Conservation (phyloP, 139 green algal genomes). For the Picochlorum sp. region DNA sequence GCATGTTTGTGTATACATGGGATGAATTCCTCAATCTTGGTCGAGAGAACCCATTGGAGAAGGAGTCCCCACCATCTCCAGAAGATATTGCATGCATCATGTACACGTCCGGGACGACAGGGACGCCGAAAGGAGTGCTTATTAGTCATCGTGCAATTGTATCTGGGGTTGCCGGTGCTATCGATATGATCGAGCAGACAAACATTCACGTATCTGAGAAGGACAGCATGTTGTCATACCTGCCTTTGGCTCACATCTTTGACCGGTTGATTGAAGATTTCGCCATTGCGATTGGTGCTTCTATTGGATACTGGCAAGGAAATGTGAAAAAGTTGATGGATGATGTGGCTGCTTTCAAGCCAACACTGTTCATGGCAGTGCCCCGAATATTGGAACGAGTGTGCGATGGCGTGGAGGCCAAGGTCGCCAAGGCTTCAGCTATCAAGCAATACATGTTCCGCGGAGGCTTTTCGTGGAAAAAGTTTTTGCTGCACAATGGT, state of each 20-base stretch:
- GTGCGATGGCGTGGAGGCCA: constrained; percentile 32
- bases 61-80: constrained; percentile 47
- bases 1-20: constrained; percentile 45
- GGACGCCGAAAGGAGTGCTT: constrained; percentile 55
- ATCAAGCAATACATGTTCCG: constrained; percentile 65
- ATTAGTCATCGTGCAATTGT: constrained; percentile 42
- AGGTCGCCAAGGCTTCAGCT: constrained; percentile 25
- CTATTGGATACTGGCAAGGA: constrained; percentile 63
- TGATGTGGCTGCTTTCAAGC: constrained; percentile 59
- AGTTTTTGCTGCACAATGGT: constrained; percentile 55
- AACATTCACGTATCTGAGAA: constrained; percentile 20
- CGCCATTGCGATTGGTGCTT: constrained; percentile 32
- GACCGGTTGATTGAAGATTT: constrained; percentile 56
- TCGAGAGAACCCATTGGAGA: constrained; percentile 24
- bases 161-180: constrained; percentile 18
- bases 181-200: constrained; percentile 17
- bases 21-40: constrained; percentile 52
- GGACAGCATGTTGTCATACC: constrained; percentile 50
- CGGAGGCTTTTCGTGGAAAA: constrained; percentile 63
- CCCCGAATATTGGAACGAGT: constrained; percentile 73
- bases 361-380: constrained; percentile 69
- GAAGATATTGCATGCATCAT: constrained; percentile 84
- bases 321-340: constrained; percentile 68
- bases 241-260: constrained; percentile 64
- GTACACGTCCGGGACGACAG: constrained; percentile 75